Evolutionary conservation across 2,329 filamentous ascomycete genomes (phyloP).

Genomic region (Ilyonectria mors-panacis): DNA sequence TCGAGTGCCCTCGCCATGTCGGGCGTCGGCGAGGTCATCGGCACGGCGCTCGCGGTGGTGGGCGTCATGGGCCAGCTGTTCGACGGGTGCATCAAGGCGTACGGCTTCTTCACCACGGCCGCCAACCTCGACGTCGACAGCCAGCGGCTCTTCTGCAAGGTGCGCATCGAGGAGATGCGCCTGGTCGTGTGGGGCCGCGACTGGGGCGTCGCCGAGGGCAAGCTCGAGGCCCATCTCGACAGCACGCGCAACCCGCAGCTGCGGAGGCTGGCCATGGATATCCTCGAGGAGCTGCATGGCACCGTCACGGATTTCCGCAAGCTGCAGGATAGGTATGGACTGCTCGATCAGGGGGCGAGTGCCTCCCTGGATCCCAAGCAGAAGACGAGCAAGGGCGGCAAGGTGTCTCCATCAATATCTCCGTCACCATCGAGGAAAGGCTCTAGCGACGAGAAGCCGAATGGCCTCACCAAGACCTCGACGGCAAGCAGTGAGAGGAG

Average conservation of each 20-base stretch:
- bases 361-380: slow-evolving; percentile 30
- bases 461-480: slow-evolving; percentile 35
- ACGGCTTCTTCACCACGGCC: slow-evolving; percentile 61
- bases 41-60: slow-evolving; percentile 60
- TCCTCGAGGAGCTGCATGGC: slow-evolving; percentile 59
- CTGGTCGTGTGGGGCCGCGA: slow-evolving; percentile 63
- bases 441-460: slow-evolving; percentile 43
- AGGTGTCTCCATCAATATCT: slow-evolving; percentile 38
- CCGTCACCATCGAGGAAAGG: slow-evolving; percentile 35
- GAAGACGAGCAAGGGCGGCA: slow-evolving; percentile 27
- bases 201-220: slow-evolving; percentile 64
- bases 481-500: slow-evolving; percentile 45
- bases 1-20: slow-evolving; percentile 40
- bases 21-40: slow-evolving; percentile 56
- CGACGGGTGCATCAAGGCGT: slow-evolving; percentile 62
- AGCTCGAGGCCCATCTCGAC: slow-evolving; percentile 59
- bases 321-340: slow-evolving; percentile 59
- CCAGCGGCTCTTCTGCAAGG: slow-evolving; percentile 62
- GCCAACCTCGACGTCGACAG: slow-evolving; percentile 59
- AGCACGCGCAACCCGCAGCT: slow-evolving; percentile 56
- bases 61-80: slow-evolving; percentile 64
- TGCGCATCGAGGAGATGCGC: slow-evolving; percentile 66
- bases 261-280: slow-evolving; percentile 57
- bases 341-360: slow-evolving; percentile 50
- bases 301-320: slow-evolving; percentile 62